Evolutionary conservation across 331 rosid genomes (phyloP).

Genomic region (Pyracantha coccinea): DNA sequence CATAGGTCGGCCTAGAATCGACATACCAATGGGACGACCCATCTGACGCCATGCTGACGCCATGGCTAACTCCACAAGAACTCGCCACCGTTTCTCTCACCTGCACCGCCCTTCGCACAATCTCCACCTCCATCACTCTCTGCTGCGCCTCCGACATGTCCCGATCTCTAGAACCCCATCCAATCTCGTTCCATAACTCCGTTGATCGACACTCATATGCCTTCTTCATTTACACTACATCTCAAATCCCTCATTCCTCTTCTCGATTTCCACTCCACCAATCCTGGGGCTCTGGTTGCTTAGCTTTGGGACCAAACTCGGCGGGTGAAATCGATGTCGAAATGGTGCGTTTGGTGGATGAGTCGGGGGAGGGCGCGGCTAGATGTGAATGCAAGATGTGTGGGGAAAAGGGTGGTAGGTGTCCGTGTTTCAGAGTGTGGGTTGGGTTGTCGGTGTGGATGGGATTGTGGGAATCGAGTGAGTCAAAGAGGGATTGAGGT

Average conservation of each 20-base stretch:
- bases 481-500: conserved; percentile 47
- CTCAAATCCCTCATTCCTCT: conserved; percentile 7
- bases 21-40: no score
- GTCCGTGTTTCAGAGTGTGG: conserved; percentile 77
- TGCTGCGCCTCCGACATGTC: conserved; percentile 59
- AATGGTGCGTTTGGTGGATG: conserved; percentile 31
- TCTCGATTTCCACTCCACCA: conserved; percentile 27
- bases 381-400: conserved; percentile 60
- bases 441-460: conserved; percentile 43
- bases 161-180: conserved; percentile 49
- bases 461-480: conserved; percentile 51
- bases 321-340: neutral
- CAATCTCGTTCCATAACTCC: conserved; percentile 50
- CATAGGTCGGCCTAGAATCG: no score
- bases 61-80: conserved; percentile 54
- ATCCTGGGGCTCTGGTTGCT: conserved; percentile 55
- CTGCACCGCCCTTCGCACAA: conserved; percentile 33
- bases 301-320: neutral
- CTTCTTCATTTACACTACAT: conserved; percentile 54
- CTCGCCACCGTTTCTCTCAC: conserved; percentile 51
- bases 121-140: conserved; percentile 38
- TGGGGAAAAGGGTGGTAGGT: conserved; percentile 19
- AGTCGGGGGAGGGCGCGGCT: conserved; percentile 20
- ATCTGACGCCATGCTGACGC: no score
- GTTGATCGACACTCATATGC: conserved; percentile 41